Evolutionary conservation across 148 eudicot genomes (phyloP), one percentile per base, ranked within the genome.

Genomic region (Polygonum maritimum): DNA sequence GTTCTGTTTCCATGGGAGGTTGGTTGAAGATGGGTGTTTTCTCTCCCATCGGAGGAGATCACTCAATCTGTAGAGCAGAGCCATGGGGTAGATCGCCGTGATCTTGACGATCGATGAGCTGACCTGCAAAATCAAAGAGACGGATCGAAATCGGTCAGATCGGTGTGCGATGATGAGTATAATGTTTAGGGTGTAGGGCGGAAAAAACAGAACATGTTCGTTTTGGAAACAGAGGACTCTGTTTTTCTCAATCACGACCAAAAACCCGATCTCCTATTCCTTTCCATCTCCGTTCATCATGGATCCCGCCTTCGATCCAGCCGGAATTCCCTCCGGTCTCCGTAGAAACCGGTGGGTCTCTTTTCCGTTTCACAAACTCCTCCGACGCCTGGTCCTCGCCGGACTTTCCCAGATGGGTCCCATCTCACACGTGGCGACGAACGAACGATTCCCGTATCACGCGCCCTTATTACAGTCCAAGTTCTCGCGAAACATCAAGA

Each of bases 101-200:
- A 95, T 87, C 88, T 95, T 95, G 79, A 88, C 87, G 52, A 90
- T 88, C 60, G 88, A 87, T 77, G 84, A 90, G 82, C 99, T 95
- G 3, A 90, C 94, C 97, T 95, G 85, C 70, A 76, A 75, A 54
- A 26, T 26, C 31, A 26, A 74, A 9, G 44, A 22, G 60, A 21
- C 9, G 5, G 15, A 39, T 71, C 5, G 48, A 71, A 71, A 40
- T 70, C 15, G 74, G 26, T 40, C n/a, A 63, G 5, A 21, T 71
- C 41, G 7, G 74, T 21, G 11, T 11, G 2, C 0, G 49, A 48
- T 48, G 15, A 48, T 1, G 49, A 48, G 49, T 48, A 48, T 2
- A 48, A 48, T 48, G 49, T 6, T 63, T 22, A 21, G n/a, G 63
- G 65, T 45, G 19, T 36, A 49, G 35, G 49, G 18, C 49, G 49